Base-by-base conservation (phyloP, 2,329 filamentous ascomycete genomes). In the Epichloe coenophiala region DNA sequence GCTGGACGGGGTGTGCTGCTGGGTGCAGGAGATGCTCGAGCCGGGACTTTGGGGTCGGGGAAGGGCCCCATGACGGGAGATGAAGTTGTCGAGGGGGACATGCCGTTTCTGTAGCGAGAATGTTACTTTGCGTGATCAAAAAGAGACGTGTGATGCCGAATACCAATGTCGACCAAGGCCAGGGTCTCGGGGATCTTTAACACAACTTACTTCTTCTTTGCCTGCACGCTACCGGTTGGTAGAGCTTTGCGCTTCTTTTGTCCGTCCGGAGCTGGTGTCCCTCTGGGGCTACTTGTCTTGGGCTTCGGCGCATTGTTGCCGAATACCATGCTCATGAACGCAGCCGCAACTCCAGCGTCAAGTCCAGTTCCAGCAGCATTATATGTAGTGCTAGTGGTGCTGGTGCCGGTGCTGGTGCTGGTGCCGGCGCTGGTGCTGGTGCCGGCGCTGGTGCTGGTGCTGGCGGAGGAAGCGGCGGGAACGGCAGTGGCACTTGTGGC, bases 41-140 rank as follows among this genome's bases (percentile, higher is more conserved):
- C 71, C 49, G 64, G 67, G 56, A 68, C 73, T 56, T 75, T 75
- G 2, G 68, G 71, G 57, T 88, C 86, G 27, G 80, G 76, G 52
- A 88, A 78, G n/a, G 76, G 77, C 46, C 80, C 77, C 45, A 86
- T 73, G 45, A 89, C 75, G 17, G 88, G 87, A 1, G 89, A 91
- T 1, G 88, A 84, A n/a, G 81, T 78, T 56, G 84, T 72, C 3
- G 82, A 83, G 17, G 86, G 1, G 1, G 87, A 86, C 59, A 81
- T 77, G 52, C 73, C 76, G 27, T 53, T 53, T 36, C 71, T 69
- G 36, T 59, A n/a, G 35, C 12, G 5, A 17, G 15, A 38, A 5
- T n/a, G 36, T 38, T 38, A 38, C 12, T 38, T 38, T 13, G 12
- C 12, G 12, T 5, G 0, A 38, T 45, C 17, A 13, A 7, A 7